phyloP scores from a whole-genome alignment of 306 rosid genomes.

The Oemleria cerasiformis region DNA sequence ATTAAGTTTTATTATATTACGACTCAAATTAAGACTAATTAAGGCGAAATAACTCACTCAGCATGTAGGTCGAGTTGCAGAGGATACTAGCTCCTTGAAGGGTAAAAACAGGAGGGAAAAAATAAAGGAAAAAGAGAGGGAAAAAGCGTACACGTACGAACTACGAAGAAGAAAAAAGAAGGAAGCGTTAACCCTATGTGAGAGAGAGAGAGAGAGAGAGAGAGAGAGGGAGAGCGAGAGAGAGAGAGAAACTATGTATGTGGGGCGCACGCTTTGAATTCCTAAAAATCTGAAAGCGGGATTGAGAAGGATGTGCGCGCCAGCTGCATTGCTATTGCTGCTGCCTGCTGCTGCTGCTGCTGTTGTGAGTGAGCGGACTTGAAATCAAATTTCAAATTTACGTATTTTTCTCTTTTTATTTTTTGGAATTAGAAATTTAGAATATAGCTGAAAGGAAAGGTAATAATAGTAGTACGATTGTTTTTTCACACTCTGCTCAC shows the following conservation, averaged over 20 bases:
- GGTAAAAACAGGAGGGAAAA: neutral
- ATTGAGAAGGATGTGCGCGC: slow-evolving; percentile 30
- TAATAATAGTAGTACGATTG: too few relatives aligned
- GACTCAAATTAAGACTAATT: too few relatives aligned
- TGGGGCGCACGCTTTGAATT: slow-evolving; percentile 38
- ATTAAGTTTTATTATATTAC: too few relatives aligned
- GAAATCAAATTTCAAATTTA: slow-evolving; percentile 36
- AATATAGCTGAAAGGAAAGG: too few relatives aligned
- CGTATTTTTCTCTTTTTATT: neutral
- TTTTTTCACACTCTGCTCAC: neutral
- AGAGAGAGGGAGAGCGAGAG: slow-evolving; percentile 2
- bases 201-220: neutral
- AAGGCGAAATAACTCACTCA: too few relatives aligned
- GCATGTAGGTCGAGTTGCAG: too few relatives aligned
- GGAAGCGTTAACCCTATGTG: neutral
- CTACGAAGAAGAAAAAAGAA: neutral
- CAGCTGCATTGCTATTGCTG: slow-evolving; percentile 49
- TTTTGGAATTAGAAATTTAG: neutral
- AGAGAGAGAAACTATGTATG: too few relatives aligned
- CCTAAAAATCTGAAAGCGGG: slow-evolving; percentile 30
- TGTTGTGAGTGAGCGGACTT: slow-evolving; percentile 27
- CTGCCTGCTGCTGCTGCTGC: too few relatives aligned
- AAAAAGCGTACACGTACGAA: neutral
- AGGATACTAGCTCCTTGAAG: neutral
- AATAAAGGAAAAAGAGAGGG: neutral